A percentile compares a stretch with the other conserved stretches of the same genome.
Evolutionary conservation across 176 grass and related monocot species (phyloP).

Genomic region (Typha latifolia): DNA sequence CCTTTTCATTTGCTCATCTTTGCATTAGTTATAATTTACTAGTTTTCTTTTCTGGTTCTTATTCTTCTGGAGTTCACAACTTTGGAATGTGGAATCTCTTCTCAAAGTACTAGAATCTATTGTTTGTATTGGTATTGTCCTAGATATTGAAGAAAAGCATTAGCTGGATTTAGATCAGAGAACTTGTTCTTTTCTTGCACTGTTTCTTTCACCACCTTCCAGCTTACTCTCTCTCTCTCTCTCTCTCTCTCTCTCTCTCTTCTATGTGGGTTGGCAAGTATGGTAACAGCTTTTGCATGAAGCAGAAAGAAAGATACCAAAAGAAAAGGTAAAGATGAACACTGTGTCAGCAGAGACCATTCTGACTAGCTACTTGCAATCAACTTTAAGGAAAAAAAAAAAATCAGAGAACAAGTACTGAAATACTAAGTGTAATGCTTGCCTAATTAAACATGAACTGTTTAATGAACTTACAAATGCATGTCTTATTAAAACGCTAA

Average conservation of each 20-base stretch:
- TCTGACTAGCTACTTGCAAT: not conserved
- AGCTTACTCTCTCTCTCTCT: slow-evolving; percentile 9
- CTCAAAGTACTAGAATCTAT: not conserved
- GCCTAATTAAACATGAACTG: not conserved
- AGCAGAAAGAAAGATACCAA: not conserved
- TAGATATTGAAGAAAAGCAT: not conserved
- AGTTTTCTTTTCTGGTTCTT: not conserved
- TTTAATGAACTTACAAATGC: too few species aligned
- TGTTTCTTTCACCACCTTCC: not conserved
- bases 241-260: slow-evolving; percentile 16
- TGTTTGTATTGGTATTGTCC: not conserved
- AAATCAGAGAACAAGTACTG: not conserved
- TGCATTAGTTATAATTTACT: not conserved
- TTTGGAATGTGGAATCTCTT: not conserved
- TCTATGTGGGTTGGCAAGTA: slow-evolving; percentile 4
- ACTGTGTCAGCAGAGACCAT: slow-evolving; percentile 1
- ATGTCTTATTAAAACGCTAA: too few species aligned
- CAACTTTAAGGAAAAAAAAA: not conserved
- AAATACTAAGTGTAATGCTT: not conserved
- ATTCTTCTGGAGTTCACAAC: not conserved
- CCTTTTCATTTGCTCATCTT: not conserved
- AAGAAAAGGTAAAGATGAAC: not conserved
- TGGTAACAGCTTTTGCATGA: slow-evolving; percentile 27
- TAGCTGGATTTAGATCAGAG: too few species aligned
- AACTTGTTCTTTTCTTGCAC: not conserved